A percentile compares a stretch with the other conserved stretches of the same genome.
These are phyloP conservation scores for Coprinopsis marcescibilis DNA, from an alignment of 768 basidiomycete genomes.

Conservation along the genomic window DNA sequence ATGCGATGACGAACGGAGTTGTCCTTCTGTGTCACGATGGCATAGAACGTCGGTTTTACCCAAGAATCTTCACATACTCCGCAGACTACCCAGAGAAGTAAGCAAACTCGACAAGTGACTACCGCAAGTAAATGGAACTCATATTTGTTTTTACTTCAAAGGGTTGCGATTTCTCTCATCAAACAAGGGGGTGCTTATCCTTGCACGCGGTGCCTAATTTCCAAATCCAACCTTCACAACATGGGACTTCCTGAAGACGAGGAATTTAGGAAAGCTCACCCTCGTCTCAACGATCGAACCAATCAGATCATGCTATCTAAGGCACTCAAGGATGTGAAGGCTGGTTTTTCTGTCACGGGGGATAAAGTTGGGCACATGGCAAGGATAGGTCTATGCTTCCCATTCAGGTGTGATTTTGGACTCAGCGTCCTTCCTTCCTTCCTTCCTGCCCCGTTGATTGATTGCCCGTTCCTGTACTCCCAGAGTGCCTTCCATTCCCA, in stretches of 20 bases:
- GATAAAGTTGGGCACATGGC: conserved; percentile 4
- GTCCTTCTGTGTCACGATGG: conserved; percentile 16
- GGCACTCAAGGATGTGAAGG: conserved; percentile 6
- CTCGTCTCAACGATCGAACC: conserved; percentile 9
- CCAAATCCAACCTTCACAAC: conserved; percentile 18
- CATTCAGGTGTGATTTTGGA: no score
- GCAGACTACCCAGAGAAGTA: conserved; percentile 39
- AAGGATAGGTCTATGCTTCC: conserved; percentile 7
- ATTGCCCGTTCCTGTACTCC: conserved; percentile 18
- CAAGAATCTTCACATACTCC: conserved; percentile 28
- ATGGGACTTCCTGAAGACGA: conserved; percentile 23
- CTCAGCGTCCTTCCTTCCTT: background rate
- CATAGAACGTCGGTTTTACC: conserved; percentile 24
- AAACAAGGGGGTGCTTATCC: conserved; percentile 26
- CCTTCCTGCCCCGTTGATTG: background rate
- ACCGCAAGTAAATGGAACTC: background rate
- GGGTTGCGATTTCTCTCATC: conserved; percentile 30
- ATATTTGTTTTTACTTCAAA: background rate
- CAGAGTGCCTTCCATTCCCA: conserved; percentile 25
- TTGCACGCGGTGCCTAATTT: conserved; percentile 32
- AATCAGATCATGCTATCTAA: conserved; percentile 1
- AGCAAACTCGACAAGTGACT: conserved; percentile 4
- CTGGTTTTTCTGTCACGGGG: conserved; percentile 8
- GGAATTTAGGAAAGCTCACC: background rate
- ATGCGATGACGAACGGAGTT: background rate